phyloP scores from a whole-genome alignment of 2,329 filamentous ascomycete species.

The Emergomyces orientalis region DNA sequence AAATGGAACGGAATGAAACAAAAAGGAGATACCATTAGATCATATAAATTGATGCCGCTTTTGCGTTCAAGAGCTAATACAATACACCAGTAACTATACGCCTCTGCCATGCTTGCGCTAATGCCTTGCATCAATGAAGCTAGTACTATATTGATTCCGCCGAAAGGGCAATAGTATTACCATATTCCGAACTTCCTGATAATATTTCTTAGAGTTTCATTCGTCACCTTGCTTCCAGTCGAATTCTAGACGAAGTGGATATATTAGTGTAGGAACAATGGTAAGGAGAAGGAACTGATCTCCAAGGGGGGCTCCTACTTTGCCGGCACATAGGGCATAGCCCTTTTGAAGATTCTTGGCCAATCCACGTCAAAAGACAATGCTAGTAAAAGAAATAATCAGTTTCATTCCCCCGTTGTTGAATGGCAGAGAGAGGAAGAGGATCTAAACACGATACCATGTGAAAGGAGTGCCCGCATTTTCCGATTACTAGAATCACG shows the following conservation, averaged over 20 bases:
- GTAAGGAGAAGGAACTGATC: background rate
- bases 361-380: slow-evolving; percentile 92
- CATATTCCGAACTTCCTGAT: background rate
- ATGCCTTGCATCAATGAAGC: background rate
- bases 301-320: slow-evolving; percentile 46
- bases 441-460: slow-evolving; percentile 53
- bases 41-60: background rate
- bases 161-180: background rate
- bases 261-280: slow-evolving; percentile 12
- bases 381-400: slow-evolving; percentile 48
- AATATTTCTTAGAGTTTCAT: slow-evolving; percentile 11
- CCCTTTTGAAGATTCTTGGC: slow-evolving; percentile 84
- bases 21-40: background rate
- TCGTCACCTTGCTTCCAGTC: slow-evolving; percentile 43
- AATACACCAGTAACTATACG: background rate
- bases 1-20: background rate
- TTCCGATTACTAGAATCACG: slow-evolving; percentile 64
- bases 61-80: background rate
- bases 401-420: background rate
- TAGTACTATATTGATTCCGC: background rate
- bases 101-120: background rate
- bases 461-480: slow-evolving; percentile 96
- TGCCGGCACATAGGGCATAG: slow-evolving; percentile 98
- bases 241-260: slow-evolving; percentile 35
- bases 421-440: background rate